phyloP scores from a whole-genome alignment of 441 rosid genomes.

The Erodium trifolium region DNA sequence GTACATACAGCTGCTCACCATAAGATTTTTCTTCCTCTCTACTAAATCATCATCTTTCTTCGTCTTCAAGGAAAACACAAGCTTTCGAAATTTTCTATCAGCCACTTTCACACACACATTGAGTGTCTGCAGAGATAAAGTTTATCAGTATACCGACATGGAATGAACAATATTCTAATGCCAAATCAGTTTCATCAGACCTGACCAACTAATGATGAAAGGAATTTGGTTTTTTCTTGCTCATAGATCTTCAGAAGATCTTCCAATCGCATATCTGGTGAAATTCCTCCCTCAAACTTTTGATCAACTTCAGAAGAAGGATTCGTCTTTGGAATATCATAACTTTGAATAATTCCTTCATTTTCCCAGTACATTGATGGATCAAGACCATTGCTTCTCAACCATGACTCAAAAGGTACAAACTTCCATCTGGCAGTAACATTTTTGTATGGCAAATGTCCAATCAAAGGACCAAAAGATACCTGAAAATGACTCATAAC shows the following conservation, averaged over 20 bases:
- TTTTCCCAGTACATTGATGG: conserved; percentile 62
- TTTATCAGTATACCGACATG: conserved; percentile 13
- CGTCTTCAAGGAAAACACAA: conserved; percentile 68
- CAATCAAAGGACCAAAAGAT: conserved; percentile 73
- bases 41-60: conserved; percentile 64
- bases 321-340: conserved; percentile 33
- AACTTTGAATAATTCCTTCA: conserved; percentile 56
- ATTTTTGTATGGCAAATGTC: conserved; percentile 80
- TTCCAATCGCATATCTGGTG: conserved; percentile 63
- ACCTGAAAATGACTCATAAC: conserved; percentile 39
- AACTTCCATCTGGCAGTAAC: conserved; percentile 73
- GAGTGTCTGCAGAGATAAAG: conserved; percentile 47
- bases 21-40: conserved; percentile 64
- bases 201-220: conserved; percentile 83
- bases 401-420: conserved; percentile 86
- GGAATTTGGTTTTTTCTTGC: conserved; percentile 70
- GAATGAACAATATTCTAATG: conserved; percentile 10
- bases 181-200: conserved; percentile 31
- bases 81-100: conserved; percentile 57
- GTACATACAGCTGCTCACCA: conserved; percentile 38
- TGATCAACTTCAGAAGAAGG: conserved; percentile 29
- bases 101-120: conserved; percentile 50
- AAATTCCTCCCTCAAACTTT: conserved; percentile 33
- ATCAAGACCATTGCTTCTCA: conserved; percentile 75
- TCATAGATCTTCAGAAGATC: conserved; percentile 77